Base-by-base conservation (phyloP, 2,329 filamentous ascomycete genomes). In the Exophiala sideris region DNA sequence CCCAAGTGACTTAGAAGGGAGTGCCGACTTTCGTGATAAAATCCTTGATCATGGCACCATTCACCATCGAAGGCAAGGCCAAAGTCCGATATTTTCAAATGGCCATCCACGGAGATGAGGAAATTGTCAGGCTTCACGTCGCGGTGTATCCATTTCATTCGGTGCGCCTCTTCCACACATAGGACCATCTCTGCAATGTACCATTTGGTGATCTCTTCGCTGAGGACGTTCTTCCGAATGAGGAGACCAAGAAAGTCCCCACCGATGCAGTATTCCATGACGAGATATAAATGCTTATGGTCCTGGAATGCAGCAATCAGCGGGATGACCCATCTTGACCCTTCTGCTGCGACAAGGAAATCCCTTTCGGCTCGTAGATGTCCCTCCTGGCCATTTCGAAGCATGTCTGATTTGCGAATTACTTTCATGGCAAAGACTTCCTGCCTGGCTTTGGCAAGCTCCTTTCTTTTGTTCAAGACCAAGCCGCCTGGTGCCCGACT, bases 111-210 rank as follows among this genome's bases (percentile, higher is more conserved):
- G 7, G 88, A 89, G 64, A 97, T 91, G 29, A 97, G 79, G 65
- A 99, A 97, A 65, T 99, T 99, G 76, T 97, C 92, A 0, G 92
- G 94, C 70, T 99, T 99, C 68, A 97, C 83, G 70, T 97, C 94
- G 14, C 92, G 87, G 68, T 99, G 94, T 45, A 99, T 96, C 79
- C 91, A 96, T 46, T 82, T 82, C 63, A 96, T 82, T 10, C 83
- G 82, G 75, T 97, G 92, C 0, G 89, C 88, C 70, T 96, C 92
- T 71, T 97, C 91, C 20, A 99, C 86, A 65, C 91, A 95, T 3
- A 96, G 76, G 49, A 97, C 87, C 91, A 97, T 97, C 73, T 99
- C 91, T 1, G 92, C 91, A 55, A 95, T 77, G 68, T 97, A 97
- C 76, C 89, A 96, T 58, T 83, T 86, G 3, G 91, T 85, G 40